Evolutionary conservation across 768 basidiomycete species (phyloP).

Genomic region (Boletus rex-veris): DNA sequence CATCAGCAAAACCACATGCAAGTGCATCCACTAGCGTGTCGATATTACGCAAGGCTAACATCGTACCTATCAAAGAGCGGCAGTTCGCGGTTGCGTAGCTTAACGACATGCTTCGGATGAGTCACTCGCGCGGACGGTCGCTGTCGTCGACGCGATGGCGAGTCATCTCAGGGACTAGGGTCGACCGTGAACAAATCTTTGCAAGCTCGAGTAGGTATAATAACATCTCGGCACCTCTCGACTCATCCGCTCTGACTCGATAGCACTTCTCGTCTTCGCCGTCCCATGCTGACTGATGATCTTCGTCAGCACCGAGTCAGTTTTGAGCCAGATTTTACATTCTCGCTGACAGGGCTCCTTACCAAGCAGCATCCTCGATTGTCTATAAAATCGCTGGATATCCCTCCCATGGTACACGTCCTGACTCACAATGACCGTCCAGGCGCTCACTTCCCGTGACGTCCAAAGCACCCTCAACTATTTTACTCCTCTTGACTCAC

Average conservation of each 20-base stretch:
- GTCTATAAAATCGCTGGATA: conserved; percentile 9
- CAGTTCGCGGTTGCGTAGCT: conserved; percentile 60
- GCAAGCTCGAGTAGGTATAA: not conserved
- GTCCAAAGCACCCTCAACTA: conserved; percentile 40
- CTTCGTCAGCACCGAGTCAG: conserved; percentile 9
- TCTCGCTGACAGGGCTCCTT: not conserved
- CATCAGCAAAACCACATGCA: conserved; percentile 82
- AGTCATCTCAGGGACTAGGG: conserved; percentile 14
- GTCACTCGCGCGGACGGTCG: conserved; percentile 13
- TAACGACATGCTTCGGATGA: conserved; percentile 30
- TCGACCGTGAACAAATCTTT: not conserved
- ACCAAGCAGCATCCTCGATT: too few species aligned
- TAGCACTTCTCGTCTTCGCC: not conserved
- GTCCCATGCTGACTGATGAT: conserved; percentile 2
- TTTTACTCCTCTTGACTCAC: conserved; percentile 23
- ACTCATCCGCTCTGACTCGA: too few species aligned
- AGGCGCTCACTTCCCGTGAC: conserved; percentile 31
- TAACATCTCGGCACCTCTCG: not conserved
- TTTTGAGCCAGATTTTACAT: not conserved
- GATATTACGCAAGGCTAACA: conserved; percentile 97
- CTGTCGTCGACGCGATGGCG: conserved; percentile 20
- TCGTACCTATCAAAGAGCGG: conserved; percentile 93
- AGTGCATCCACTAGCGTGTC: too few species aligned
- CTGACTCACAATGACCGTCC: conserved; percentile 12
- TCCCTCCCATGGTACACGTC: not conserved